These are phyloP conservation scores for Akanthomyces dipterigenus DNA, from an alignment of 2,329 filamentous ascomycete genomes.

Conservation along the genomic window DNA sequence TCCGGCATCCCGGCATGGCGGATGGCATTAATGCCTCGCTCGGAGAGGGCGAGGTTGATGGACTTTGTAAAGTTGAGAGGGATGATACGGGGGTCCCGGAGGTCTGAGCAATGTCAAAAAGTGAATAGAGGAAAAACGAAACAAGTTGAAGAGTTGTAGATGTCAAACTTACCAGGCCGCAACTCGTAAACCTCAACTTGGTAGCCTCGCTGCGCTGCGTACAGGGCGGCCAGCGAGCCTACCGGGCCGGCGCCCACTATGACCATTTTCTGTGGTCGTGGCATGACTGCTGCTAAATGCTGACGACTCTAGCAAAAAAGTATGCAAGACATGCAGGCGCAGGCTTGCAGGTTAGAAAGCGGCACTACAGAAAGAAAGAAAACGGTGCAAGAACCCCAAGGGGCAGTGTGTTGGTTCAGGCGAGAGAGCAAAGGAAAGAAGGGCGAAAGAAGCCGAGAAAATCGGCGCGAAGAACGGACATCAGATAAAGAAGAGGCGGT, in stretches of 20 bases:
- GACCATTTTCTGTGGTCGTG: slow-evolving; percentile 57
- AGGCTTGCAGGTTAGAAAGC: not conserved
- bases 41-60: slow-evolving; percentile 94
- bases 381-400: too few species aligned
- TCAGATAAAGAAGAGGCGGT: not conserved
- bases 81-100: slow-evolving; percentile 72
- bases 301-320: not conserved
- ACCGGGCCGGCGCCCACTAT: slow-evolving; percentile 92
- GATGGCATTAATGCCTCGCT: slow-evolving; percentile 87
- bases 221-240: slow-evolving; percentile 83
- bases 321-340: not conserved
- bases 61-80: slow-evolving; percentile 95
- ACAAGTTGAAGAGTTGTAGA: not conserved
- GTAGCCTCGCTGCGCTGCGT: slow-evolving; percentile 82
- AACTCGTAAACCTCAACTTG: slow-evolving; percentile 93
- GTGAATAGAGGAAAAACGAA: not conserved
- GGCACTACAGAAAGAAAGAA: not conserved
- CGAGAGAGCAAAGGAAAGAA: not conserved
- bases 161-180: slow-evolving; percentile 62
- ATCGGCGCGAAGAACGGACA: not conserved
- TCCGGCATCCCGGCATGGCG: slow-evolving; percentile 58
- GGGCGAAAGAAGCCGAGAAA: not conserved
- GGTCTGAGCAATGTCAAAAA: slow-evolving; percentile 50
- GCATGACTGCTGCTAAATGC: slow-evolving; percentile 24
- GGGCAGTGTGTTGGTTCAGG: not conserved